These are phyloP conservation scores for Teratosphaeria nubilosa DNA, from an alignment of 2,329 filamentous ascomycete species.

Conservation along the genomic window DNA sequence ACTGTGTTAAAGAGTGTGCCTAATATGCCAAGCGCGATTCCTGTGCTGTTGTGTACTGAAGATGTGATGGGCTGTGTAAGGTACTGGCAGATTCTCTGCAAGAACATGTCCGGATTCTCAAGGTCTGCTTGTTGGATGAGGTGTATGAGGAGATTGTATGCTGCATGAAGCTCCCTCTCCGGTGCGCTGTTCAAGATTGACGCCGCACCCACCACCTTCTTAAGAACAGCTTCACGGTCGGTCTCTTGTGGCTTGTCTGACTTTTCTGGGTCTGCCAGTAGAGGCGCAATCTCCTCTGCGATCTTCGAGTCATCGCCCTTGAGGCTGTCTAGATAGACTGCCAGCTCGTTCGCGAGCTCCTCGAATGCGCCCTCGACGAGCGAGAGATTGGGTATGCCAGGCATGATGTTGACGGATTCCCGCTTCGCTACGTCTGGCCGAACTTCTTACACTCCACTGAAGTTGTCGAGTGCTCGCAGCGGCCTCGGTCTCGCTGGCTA, in stretches of 20 bases:
- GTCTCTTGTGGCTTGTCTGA: constrained; percentile 36
- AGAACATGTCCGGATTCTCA: constrained; percentile 71
- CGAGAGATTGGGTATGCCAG: constrained; percentile 51
- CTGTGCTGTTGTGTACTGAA: constrained; percentile 73
- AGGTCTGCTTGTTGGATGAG: constrained; percentile 65
- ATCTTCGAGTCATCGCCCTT: constrained; percentile 50
- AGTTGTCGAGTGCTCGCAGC: background rate
- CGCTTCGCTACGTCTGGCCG: background rate
- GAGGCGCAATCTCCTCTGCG: constrained; percentile 56
- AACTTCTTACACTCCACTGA: background rate
- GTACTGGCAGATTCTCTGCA: constrained; percentile 80
- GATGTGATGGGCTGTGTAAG: constrained; percentile 78
- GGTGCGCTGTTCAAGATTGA: constrained; percentile 69
- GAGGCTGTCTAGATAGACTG: constrained; percentile 80
- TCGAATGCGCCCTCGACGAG: constrained; percentile 85
- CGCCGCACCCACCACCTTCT: constrained; percentile 78
- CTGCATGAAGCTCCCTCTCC: constrained; percentile 92
- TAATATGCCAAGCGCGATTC: constrained; percentile 79
- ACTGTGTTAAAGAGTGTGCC: constrained; percentile 97
- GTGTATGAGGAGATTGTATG: constrained; percentile 94
- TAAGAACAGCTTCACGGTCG: constrained; percentile 74
- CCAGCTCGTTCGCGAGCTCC: constrained; percentile 88
- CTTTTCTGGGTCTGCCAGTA: constrained; percentile 47
- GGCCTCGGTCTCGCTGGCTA: background rate
- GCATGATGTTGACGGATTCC: constrained; percentile 36